Evolutionary conservation across 495 filamentous ascomycete species (phyloP).

Genomic region (Xylaria telfairii): DNA sequence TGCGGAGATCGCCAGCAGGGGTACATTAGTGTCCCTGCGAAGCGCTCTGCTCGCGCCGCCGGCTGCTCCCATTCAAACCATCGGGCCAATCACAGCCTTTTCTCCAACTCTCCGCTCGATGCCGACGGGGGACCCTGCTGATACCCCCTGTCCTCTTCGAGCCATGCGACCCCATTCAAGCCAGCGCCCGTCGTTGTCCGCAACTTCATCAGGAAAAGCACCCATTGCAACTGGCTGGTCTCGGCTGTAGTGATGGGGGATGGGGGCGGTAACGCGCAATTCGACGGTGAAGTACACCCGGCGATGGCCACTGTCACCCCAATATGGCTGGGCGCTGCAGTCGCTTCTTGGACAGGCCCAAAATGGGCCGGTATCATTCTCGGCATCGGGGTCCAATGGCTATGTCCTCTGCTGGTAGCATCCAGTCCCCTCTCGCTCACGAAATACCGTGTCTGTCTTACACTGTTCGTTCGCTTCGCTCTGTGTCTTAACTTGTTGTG

Average conservation of each 20-base stretch:
- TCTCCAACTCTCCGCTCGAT: slow-evolving; percentile 34
- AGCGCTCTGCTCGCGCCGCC: slow-evolving; percentile 37
- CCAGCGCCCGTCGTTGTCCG: slow-evolving; percentile 18
- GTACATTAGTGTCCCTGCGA: slow-evolving; percentile 22
- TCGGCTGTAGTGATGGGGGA: slow-evolving; percentile 1
- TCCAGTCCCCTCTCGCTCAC: background rate
- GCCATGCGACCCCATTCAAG: slow-evolving; percentile 5
- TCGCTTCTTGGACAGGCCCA: background rate
- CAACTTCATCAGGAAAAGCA: slow-evolving; percentile 30
- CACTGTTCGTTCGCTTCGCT: background rate
- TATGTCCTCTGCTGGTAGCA: background rate
- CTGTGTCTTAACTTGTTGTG: slow-evolving; percentile 16
- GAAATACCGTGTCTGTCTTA: background rate
- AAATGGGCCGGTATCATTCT: slow-evolving; percentile 8
- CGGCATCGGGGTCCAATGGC: slow-evolving; percentile 1
- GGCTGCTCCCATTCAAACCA: slow-evolving; percentile 25
- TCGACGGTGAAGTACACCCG: background rate
- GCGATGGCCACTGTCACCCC: background rate
- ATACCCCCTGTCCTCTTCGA: background rate
- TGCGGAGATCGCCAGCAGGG: slow-evolving; percentile 37
- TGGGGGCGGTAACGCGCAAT: slow-evolving; percentile 17
- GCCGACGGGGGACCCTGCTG: slow-evolving; percentile 26
- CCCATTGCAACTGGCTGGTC: background rate
- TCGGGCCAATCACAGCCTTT: slow-evolving; percentile 33
- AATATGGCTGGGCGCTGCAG: background rate